Base-by-base conservation (phyloP, 768 basidiomycete genomes). In the Phlegmacium glaucopus region DNA sequence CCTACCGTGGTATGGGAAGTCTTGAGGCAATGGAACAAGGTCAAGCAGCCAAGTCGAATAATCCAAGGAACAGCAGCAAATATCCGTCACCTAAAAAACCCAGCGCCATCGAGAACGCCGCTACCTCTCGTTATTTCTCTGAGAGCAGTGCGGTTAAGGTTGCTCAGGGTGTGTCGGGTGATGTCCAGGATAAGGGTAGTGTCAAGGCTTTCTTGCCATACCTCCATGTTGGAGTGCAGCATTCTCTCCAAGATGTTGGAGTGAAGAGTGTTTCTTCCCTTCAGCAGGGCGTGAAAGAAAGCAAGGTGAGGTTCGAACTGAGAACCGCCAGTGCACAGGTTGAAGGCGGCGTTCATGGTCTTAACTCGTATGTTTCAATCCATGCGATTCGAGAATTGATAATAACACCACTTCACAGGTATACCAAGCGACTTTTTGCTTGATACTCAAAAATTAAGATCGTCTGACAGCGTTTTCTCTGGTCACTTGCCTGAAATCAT, bases 1-100 rank as follows among this genome's bases (percentile, higher is more conserved):
- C 94, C 28, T 99, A 98, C 71, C 86, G 96, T 47, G 96, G 96
- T 4, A 99, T 99, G 96, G 95, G 96, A 15, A 90, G 87, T 61
- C 75, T 97, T 60, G 91, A 94, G 69, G 90, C 92, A 3, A 94
- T 93, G 90, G 88, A 90, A 46, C 82, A 88, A 55, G 83, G 85
- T 30, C 83, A 82, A 52, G 63, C 78, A 2, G 61, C 59, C 13
- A 62, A 69, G 50, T 55, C 64, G 0, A 63, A 61, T 17, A 63
- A 61, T 45, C 51, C 44, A n/a, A 38, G 48, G 29, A 37, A 39
- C 30, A 36, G 64, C 62, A 30, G 61, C 47, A 83, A 82, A 55
- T 76, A 79, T 39, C 70, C 77, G 0, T 61, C 68, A 29, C 76
- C 72, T 22, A 74, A 74, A 55, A 76, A 74, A 60, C 63, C 66